Percentiles rank a stretch among this genome's conserved stretches.
Conservation (phyloP, 345 rosid genomes). For the Passiflora organensis region DNA sequence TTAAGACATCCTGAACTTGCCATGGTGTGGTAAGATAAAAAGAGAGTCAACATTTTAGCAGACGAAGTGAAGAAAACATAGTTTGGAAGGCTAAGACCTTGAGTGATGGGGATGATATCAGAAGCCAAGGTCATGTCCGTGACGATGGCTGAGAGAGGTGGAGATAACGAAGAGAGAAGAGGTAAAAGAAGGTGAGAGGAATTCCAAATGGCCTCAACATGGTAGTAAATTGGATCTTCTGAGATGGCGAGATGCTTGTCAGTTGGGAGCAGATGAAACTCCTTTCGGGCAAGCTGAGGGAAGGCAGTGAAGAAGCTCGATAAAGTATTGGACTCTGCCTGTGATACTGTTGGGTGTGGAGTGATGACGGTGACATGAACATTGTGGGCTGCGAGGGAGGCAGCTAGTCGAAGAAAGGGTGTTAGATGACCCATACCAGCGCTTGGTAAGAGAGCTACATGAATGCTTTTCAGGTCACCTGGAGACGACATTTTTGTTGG, state of each 20-base stretch:
- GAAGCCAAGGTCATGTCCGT: conserved; percentile 36
- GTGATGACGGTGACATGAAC: conserved; percentile 32
- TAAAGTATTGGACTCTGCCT: conserved; percentile 23
- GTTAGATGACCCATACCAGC: conserved; percentile 48
- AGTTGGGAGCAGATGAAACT: conserved; percentile 21
- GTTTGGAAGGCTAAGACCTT: conserved; percentile 26
- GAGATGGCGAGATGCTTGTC: conserved; percentile 2
- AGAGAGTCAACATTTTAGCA: conserved; percentile 36
- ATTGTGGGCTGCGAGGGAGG: conserved; percentile 11
- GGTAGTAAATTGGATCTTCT: conserved; percentile 34
- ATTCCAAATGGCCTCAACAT: conserved; percentile 16
- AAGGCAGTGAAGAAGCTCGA: conserved; percentile 18
- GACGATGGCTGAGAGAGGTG: conserved; percentile 27
- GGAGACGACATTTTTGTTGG: conserved; percentile 7
- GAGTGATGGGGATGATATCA: conserved; percentile 24
- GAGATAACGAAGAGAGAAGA: conserved; percentile 26
- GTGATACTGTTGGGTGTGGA: conserved; percentile 30
- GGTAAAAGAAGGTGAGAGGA: conserved; percentile 28
- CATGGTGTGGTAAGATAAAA: conserved; percentile 19
- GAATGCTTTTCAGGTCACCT: conserved; percentile 10
- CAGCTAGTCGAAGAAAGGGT: conserved; percentile 36
- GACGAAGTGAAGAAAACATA: conserved; percentile 42
- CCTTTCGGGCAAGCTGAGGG: conserved; percentile 21
- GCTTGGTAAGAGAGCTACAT: conserved; percentile 33
- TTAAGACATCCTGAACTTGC: neutral